A percentile compares a stretch with the other conserved stretches of the same genome.
Conservation (phyloP, 306 rosid species). For the Oemleria cerasiformis region DNA sequence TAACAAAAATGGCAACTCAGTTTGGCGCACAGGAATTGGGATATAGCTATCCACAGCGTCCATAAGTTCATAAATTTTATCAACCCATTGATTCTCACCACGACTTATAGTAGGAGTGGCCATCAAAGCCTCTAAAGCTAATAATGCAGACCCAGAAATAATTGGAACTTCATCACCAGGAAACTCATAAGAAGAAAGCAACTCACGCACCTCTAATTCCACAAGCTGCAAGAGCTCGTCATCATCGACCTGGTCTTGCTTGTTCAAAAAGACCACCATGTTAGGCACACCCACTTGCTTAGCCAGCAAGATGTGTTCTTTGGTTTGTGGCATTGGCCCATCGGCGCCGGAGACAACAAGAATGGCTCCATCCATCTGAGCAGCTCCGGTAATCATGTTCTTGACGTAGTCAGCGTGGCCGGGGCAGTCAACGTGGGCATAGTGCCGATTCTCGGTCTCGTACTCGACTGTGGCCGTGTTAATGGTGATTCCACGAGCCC, state of each 20-base stretch:
- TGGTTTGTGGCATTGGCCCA: slow-evolving; percentile 84
- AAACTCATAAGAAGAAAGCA: slow-evolving; percentile 68
- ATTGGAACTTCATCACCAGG: slow-evolving; percentile 90
- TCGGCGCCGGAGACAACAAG: slow-evolving; percentile 80
- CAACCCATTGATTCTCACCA: slow-evolving; percentile 76
- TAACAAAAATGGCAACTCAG: slow-evolving; percentile 67
- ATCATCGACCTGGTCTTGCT: slow-evolving; percentile 84
- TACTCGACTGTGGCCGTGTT: slow-evolving; percentile 93
- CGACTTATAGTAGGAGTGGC: slow-evolving; percentile 54
- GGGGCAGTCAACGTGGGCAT: slow-evolving; percentile 83
- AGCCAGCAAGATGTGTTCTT: slow-evolving; percentile 75
- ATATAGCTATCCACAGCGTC: slow-evolving; percentile 71
- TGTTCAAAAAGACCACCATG: slow-evolving; percentile 74
- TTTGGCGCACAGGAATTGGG: slow-evolving; percentile 75
- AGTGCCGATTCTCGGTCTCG: slow-evolving; percentile 86
- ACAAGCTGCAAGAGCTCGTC: slow-evolving; percentile 81
- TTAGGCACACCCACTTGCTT: slow-evolving; percentile 86
- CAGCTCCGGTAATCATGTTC: slow-evolving; percentile 82
- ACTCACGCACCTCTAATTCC: slow-evolving; percentile 79
- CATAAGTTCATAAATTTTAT: slow-evolving; percentile 80
- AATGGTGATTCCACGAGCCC: slow-evolving; percentile 88
- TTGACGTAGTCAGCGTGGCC: slow-evolving; percentile 81
- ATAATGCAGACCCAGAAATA: slow-evolving; percentile 66
- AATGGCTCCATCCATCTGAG: slow-evolving; percentile 84
- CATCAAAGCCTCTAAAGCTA: slow-evolving; percentile 80